These are phyloP conservation scores for Amoebophrya sp. DNA, from an alignment of 169 alveolate species.

Conservation along the genomic window DNA sequence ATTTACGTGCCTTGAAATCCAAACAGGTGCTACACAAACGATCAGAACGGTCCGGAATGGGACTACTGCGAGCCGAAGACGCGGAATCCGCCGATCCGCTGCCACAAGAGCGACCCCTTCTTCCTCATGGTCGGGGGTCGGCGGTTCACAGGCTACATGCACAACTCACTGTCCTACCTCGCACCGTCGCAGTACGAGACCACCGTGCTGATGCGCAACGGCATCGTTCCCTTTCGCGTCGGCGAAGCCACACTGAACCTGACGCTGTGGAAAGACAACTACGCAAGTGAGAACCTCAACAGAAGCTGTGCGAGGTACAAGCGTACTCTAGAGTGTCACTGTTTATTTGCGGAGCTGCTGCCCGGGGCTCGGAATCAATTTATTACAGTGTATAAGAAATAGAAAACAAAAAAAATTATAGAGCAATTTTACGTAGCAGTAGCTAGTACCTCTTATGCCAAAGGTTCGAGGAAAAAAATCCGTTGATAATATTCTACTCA, in stretches of 20 bases:
- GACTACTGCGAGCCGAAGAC: conserved; percentile 22
- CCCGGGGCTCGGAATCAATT: no score
- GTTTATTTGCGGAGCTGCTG: no score
- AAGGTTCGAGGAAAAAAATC: no score
- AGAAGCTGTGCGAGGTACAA: not conserved
- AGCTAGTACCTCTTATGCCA: no score
- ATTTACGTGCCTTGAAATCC: no score
- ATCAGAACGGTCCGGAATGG: not conserved
- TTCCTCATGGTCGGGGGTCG: not conserved
- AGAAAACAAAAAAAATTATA: no score
- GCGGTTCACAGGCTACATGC: not conserved
- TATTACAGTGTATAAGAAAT: no score
- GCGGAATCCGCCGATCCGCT: not conserved
- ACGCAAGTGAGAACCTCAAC: not conserved
- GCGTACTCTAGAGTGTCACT: no score
- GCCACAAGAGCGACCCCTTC: not conserved
- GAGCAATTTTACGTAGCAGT: no score
- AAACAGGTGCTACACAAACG: not conserved
- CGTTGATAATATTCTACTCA: no score
- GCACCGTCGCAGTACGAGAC: not conserved
- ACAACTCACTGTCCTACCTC: not conserved
- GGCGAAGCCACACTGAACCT: no score
- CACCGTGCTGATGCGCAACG: not conserved
- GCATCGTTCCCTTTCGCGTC: not conserved
- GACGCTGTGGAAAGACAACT: not conserved